Evolutionary conservation across 805 yeast species (phyloP).

Genomic region (Lachancea nothofagi): DNA sequence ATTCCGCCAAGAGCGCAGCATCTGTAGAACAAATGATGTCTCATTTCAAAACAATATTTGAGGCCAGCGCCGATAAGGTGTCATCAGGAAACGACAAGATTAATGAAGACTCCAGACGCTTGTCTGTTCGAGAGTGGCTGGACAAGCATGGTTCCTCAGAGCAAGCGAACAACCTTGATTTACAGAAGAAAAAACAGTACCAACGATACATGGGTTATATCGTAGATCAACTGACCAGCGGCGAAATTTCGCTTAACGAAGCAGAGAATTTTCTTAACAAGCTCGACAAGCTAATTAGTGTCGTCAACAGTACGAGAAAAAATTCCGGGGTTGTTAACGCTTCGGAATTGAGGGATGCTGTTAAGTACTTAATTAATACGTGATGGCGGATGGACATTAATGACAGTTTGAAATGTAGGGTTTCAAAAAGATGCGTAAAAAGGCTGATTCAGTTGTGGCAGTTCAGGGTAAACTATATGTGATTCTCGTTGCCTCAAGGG

Average conservation of each 20-base stretch:
- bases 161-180: background rate
- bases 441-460: conserved; percentile 18
- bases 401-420: background rate
- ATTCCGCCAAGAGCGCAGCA: background rate
- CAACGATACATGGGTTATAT: conserved; percentile 7
- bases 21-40: conserved; percentile 4
- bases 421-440: conserved; percentile 3
- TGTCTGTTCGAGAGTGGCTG: conserved; percentile 6
- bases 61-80: background rate
- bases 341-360: conserved; percentile 6
- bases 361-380: conserved; percentile 7
- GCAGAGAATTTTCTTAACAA: conserved; percentile 5
- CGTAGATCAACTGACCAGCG: conserved; percentile 6
- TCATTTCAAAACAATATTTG: conserved; percentile 1
- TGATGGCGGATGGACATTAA: background rate
- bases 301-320: conserved; percentile 1
- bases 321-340: conserved; percentile 1
- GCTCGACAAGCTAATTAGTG: conserved; percentile 2
- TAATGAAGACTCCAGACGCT: background rate
- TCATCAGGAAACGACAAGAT: background rate
- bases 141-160: conserved; percentile 1
- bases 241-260: conserved; percentile 7
- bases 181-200: conserved; percentile 6
- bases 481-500: conserved; percentile 2
- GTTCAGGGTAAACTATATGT: conserved; percentile 23